Evolutionary conservation across 2,329 filamentous ascomycete species (phyloP).

Genomic region (Diaporthe batatas): DNA sequence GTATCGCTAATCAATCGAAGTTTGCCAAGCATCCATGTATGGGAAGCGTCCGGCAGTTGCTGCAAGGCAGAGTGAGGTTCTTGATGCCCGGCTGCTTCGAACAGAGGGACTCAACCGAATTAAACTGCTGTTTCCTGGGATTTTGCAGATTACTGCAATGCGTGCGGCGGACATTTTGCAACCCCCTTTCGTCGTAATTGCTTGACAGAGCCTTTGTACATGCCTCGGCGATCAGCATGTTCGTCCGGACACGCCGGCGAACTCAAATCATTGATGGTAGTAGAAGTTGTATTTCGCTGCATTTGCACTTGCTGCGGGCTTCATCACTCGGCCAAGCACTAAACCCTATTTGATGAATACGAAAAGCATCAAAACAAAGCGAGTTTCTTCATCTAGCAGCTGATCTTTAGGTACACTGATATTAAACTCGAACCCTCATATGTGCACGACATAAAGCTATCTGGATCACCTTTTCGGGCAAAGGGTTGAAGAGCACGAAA

Average conservation of each 20-base stretch:
- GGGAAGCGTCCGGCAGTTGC: too few species aligned
- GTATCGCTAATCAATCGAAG: too few species aligned
- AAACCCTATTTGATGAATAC: constrained; percentile 6
- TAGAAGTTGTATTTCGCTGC: background rate
- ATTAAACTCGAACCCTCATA: background rate
- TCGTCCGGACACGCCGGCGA: background rate
- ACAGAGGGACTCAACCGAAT: background rate
- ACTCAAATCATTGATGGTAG: background rate
- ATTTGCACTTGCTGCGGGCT: background rate
- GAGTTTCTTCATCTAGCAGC: background rate
- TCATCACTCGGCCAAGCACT: background rate
- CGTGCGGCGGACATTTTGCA: background rate
- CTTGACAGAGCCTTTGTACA: background rate
- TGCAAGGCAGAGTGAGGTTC: too few species aligned
- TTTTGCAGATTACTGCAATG: background rate
- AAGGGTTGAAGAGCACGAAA: too few species aligned
- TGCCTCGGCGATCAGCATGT: background rate
- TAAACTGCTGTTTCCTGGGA: background rate
- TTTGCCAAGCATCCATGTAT: too few species aligned
- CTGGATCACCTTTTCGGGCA: too few species aligned
- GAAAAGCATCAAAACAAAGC: background rate
- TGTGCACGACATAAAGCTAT: background rate
- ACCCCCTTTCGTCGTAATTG: background rate
- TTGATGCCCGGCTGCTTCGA: too few species aligned
- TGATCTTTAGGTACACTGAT: too few species aligned